phyloP scores from a whole-genome alignment of 176 grass and related monocot species.

The Ensete ventricosum region DNA sequence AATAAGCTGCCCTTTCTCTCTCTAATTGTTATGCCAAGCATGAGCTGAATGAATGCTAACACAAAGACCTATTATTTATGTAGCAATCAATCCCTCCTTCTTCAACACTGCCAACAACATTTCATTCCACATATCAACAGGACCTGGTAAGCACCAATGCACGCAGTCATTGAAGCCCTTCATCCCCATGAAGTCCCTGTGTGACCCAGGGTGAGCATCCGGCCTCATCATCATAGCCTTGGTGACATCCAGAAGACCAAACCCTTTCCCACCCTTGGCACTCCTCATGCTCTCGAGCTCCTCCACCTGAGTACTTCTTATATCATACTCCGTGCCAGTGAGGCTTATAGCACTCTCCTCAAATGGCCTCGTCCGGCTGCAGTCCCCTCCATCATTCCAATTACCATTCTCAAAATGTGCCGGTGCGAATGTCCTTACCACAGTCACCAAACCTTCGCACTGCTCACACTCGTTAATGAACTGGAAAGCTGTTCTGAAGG shows the following conservation, averaged over 20 bases:
- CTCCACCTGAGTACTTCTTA: slow-evolving; percentile 57
- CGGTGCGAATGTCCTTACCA: slow-evolving; percentile 57
- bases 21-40: no score
- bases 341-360: slow-evolving; percentile 20
- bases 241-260: slow-evolving; percentile 37
- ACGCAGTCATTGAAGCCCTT: slow-evolving; percentile 20
- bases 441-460: slow-evolving; percentile 30
- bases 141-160: slow-evolving; percentile 37
- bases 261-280: slow-evolving; percentile 16
- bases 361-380: slow-evolving; percentile 51
- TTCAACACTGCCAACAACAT: slow-evolving; percentile 15
- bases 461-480: slow-evolving; percentile 29
- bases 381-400: slow-evolving; percentile 57
- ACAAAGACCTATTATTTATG: neutral
- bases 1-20: no score
- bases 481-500: slow-evolving; percentile 31
- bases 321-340: slow-evolving; percentile 30
- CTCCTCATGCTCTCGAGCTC: slow-evolving; percentile 19
- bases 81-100: neutral
- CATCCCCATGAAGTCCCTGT: slow-evolving; percentile 24
- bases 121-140: slow-evolving; percentile 33
- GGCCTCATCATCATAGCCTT: slow-evolving; percentile 22
- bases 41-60: neutral
- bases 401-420: slow-evolving; percentile 65
- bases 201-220: slow-evolving; percentile 20